Evolutionary conservation across 225 moss, liverwort and hornwort species (phyloP).

Genomic region (Polytrichum commune): DNA sequence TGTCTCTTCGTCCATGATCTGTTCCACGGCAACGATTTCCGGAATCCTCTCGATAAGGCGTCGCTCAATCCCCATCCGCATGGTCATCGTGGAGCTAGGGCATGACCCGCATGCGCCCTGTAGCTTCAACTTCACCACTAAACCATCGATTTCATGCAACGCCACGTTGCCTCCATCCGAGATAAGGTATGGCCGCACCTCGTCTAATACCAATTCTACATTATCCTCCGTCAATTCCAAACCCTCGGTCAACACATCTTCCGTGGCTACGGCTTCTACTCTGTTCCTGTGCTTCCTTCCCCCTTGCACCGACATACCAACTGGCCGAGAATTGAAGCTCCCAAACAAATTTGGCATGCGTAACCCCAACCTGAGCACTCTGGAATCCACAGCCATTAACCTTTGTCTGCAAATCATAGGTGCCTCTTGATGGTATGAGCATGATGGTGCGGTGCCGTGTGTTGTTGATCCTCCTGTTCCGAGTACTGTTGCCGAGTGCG

Average conservation of each 20-base stretch:
- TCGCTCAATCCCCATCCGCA: slow-evolving; percentile 97
- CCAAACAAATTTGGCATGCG: slow-evolving; percentile 9
- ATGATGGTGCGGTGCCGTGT: slow-evolving; percentile 15
- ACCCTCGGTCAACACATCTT: slow-evolving; percentile 66
- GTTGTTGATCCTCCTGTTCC: slow-evolving; percentile 8
- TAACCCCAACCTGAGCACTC: not conserved
- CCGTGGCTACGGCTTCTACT: slow-evolving; percentile 64
- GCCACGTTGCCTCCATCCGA: slow-evolving; percentile 97
- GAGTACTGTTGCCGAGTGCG: slow-evolving; percentile 13
- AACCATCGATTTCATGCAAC: slow-evolving; percentile 82
- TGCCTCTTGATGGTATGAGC: slow-evolving; percentile 33
- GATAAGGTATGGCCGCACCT: slow-evolving; percentile 91
- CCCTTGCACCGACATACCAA: not conserved
- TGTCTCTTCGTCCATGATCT: slow-evolving; percentile 93
- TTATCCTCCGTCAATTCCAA: slow-evolving; percentile 89
- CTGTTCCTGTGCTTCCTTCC: slow-evolving; percentile 3
- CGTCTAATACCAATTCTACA: slow-evolving; percentile 80
- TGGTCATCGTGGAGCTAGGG: slow-evolving; percentile 92
- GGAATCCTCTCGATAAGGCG: slow-evolving; percentile 88
- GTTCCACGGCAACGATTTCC: slow-evolving; percentile 87
- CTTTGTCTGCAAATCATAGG: slow-evolving; percentile 6
- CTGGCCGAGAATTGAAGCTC: slow-evolving; percentile 12
- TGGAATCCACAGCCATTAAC: not conserved
- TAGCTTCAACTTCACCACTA: slow-evolving; percentile 84
- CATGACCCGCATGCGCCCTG: slow-evolving; percentile 96